Conservation (phyloP, 257 asterid species). For the Cinchona pubescens region DNA sequence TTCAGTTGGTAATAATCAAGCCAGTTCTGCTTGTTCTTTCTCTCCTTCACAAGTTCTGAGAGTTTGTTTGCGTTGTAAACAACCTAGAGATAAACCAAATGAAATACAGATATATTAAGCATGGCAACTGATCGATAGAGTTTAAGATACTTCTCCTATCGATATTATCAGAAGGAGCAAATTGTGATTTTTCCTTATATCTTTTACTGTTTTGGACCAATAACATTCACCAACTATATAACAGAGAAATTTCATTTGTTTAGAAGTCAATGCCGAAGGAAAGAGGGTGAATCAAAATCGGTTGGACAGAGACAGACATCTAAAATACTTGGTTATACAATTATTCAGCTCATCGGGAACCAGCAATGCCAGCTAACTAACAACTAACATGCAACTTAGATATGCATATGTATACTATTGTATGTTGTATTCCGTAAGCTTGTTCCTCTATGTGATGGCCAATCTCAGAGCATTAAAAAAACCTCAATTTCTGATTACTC, state of each 20-base stretch:
- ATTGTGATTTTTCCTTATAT: neutral
- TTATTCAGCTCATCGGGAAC: too few species aligned
- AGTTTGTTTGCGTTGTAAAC: constrained; percentile 85
- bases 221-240: neutral
- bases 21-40: constrained; percentile 74
- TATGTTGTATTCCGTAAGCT: too few species aligned
- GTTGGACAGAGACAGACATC: too few species aligned
- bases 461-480: too few species aligned
- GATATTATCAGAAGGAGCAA: neutral
- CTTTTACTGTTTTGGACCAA: neutral
- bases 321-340: too few species aligned
- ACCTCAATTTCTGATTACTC: too few species aligned
- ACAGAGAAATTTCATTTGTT: neutral
- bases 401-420: neutral
- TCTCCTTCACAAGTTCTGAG: constrained; percentile 63
- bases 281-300: neutral
- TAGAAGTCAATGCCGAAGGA: neutral
- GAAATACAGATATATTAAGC: neutral
- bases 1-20: constrained; percentile 84
- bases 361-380: neutral
- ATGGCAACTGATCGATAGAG: neutral
- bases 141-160: neutral
- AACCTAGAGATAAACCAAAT: constrained; percentile 46
- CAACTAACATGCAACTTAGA: neutral
- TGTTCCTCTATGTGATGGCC: too few species aligned